These are phyloP conservation scores for Colletotrichum sp. DNA, from an alignment of 2,329 filamentous ascomycete genomes.

Conservation along the genomic window DNA sequence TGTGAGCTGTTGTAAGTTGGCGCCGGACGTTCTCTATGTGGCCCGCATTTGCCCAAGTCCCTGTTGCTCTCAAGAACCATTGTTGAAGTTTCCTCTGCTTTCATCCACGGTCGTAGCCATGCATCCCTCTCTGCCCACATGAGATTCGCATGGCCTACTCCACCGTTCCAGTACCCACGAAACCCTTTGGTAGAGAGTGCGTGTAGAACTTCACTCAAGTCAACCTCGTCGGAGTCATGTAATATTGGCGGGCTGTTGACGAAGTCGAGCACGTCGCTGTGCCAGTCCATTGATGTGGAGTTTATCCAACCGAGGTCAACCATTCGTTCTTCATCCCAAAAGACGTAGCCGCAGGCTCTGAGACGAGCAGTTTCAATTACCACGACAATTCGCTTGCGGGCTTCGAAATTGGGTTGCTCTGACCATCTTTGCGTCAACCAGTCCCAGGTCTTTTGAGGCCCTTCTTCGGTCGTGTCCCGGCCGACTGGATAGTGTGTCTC, in stretches of 20 bases:
- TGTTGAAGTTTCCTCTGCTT: neutral
- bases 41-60: neutral
- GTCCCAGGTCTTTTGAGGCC: neutral
- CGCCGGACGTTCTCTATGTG: no score
- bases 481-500: neutral
- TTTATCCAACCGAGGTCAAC: neutral
- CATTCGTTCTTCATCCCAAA: neutral
- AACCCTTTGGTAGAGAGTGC: neutral
- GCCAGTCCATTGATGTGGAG: neutral
- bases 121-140: neutral
- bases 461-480: neutral
- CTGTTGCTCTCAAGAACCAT: neutral
- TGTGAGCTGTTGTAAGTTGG: no score
- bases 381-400: neutral
- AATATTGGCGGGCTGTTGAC: neutral
- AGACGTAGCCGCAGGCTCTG: neutral
- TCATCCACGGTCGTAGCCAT: neutral
- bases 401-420: neutral
- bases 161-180: neutral
- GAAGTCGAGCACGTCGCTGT: neutral
- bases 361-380: neutral
- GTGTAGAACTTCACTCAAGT: neutral
- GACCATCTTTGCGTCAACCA: neutral
- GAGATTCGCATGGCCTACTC: neutral
- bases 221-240: neutral